Base-by-base conservation (phyloP, 805 yeast species). In the Saturnispora sekii region DNA sequence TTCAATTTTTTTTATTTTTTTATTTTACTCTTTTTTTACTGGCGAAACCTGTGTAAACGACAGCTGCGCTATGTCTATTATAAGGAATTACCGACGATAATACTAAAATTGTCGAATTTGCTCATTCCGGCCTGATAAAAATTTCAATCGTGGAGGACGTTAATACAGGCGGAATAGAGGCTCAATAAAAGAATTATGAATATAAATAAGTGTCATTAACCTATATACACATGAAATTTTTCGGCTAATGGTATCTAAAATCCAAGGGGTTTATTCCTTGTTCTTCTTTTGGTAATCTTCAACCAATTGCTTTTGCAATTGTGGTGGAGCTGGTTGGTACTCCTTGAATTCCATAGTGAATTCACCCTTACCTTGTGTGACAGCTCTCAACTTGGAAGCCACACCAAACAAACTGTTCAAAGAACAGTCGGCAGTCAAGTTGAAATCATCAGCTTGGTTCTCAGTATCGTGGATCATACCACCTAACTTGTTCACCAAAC, bases 281-380 rank as follows among this genome's bases (percentile, higher is more conserved):
- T 68, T 72, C 62, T 70, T 77, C 74, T 82, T 81, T 54, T 76
- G 74, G 61, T 78, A 79, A 59, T 86, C 95, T 44, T 83, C 95
- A 53, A 93, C 81, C 67, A 93, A 74, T 68, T 90, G 84, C 60
- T 73, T 84, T 69, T 93, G 98, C 53, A 90, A 72, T 53, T 87
- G 96, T 32, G 90, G 86, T 40, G 94, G 76, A 43, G 94, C 84
- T 53, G 95, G 96, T 41, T 90, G 78, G 64, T 90, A 93, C 59
- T 87, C 84, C 61, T 84, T 81, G 70, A 93, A 93, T 65, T 93
- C 99, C 65, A 93, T 74, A 2, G 96, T 77, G 65, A 93, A 93
- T 68, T 94, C 97, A 59, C 99, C 98, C 64, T 93, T 93, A 68
- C 99, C 99, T 68, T 93, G 98, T 12, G 98, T 90, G 48, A 85